Percentiles rank a stretch among this genome's conserved stretches.
These are phyloP conservation scores for Apiotrichum akiyoshidainum DNA, from an alignment of 1,284 basidiomycete species.

Conservation along the genomic window DNA sequence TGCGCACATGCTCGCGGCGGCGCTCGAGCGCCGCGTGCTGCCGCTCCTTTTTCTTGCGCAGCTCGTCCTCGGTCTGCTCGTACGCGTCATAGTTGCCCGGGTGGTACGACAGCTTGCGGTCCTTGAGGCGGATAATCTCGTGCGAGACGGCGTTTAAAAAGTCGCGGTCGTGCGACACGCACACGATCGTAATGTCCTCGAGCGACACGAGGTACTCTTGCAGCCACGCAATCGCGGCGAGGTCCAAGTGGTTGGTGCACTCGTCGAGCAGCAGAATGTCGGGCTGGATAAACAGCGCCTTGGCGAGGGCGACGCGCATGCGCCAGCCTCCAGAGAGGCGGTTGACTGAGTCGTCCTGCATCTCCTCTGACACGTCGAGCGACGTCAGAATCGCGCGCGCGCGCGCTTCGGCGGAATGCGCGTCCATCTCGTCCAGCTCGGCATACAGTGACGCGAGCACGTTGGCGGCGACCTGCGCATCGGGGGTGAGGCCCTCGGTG, in stretches of 20 bases:
- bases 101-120: slow-evolving; percentile 57
- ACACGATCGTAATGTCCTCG: slow-evolving; percentile 56
- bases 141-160: slow-evolving; percentile 65
- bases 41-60: slow-evolving; percentile 54
- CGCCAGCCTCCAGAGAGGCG: slow-evolving; percentile 68
- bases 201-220: slow-evolving; percentile 57
- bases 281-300: slow-evolving; percentile 51
- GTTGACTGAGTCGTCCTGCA: slow-evolving; percentile 55
- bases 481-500: not conserved
- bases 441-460: slow-evolving; percentile 66
- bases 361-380: slow-evolving; percentile 61
- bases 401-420: slow-evolving; percentile 56
- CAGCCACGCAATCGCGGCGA: slow-evolving; percentile 52
- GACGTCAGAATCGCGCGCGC: slow-evolving; percentile 57
- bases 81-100: slow-evolving; percentile 24
- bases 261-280: slow-evolving; percentile 53
- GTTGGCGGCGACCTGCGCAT: slow-evolving; percentile 8
- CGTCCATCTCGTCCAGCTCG: slow-evolving; percentile 44
- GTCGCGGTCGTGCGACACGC: slow-evolving; percentile 66
- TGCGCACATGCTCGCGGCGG: slow-evolving; percentile 55
- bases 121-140: slow-evolving; percentile 65
- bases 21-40: slow-evolving; percentile 60
- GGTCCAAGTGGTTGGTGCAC: slow-evolving; percentile 54
- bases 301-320: slow-evolving; percentile 57
- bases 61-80: slow-evolving; percentile 22